phyloP scores from a whole-genome alignment of 83 land plant species.

The Picea abies region DNA sequence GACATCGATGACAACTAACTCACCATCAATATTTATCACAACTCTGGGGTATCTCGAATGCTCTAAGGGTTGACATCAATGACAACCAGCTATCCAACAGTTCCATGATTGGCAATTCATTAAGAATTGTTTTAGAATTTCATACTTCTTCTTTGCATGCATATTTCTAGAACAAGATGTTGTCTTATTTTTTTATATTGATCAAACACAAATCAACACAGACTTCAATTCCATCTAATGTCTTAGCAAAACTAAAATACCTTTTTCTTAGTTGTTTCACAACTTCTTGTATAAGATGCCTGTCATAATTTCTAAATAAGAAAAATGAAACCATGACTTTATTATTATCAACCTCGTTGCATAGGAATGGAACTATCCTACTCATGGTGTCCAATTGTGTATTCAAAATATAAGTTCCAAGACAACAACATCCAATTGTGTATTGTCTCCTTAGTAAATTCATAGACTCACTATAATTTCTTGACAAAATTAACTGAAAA shows the following conservation, averaged over 20 bases:
- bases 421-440: conserved; percentile 48
- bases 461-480: too few relatives aligned
- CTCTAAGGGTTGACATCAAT: too few relatives aligned
- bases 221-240: too few relatives aligned
- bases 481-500: too few relatives aligned
- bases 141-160: background rate
- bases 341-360: conserved; percentile 42
- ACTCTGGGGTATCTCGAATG: too few relatives aligned
- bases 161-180: conserved; percentile 45
- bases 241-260: too few relatives aligned
- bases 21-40: too few relatives aligned
- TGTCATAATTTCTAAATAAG: conserved; percentile 30
- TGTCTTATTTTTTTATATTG: conserved; percentile 50
- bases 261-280: conserved; percentile 33
- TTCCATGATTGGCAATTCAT: too few relatives aligned
- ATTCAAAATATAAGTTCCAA: conserved; percentile 38
- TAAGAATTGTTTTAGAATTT: too few relatives aligned
- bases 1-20: too few relatives aligned
- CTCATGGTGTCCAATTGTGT: conserved; percentile 52
- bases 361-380: conserved; percentile 35
- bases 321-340: conserved; percentile 19
- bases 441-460: conserved; percentile 4
- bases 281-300: conserved; percentile 28
- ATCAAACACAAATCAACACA: too few relatives aligned
- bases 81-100: too few relatives aligned